These are phyloP conservation scores for Phytophthora cactorum DNA, from an alignment of 352 stramenopile genomes.

Conservation along the genomic window DNA sequence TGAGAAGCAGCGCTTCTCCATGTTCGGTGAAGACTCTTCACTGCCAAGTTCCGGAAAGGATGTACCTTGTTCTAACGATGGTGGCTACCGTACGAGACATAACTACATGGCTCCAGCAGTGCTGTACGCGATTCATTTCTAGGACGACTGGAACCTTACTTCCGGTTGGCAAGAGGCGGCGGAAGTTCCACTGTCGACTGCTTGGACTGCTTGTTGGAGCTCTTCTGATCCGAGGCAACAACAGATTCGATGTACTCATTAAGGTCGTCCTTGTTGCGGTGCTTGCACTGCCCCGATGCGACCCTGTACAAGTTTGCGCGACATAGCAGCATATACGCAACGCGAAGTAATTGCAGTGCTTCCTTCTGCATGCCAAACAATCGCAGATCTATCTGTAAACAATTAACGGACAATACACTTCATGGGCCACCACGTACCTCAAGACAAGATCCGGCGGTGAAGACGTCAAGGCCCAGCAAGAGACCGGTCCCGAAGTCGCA, in stretches of 20 bases:
- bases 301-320: slow-evolving; percentile 56
- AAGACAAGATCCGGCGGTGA: slow-evolving; percentile 44
- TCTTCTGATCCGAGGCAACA: slow-evolving; percentile 2
- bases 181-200: slow-evolving; percentile 21
- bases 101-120: too few species aligned
- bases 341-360: slow-evolving; percentile 47
- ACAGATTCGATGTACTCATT: slow-evolving; percentile 16
- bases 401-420: neutral
- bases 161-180: neutral
- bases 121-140: neutral
- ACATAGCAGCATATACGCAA: slow-evolving; percentile 58
- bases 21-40: too few species aligned
- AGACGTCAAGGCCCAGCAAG: slow-evolving; percentile 67
- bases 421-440: slow-evolving; percentile 35
- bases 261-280: slow-evolving; percentile 20
- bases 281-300: slow-evolving; percentile 41
- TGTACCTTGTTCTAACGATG: too few species aligned
- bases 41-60: too few species aligned
- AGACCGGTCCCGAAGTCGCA: slow-evolving; percentile 75
- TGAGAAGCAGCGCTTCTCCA: too few species aligned
- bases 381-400: neutral
- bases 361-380: slow-evolving; percentile 44
- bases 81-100: too few species aligned
- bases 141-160: neutral
- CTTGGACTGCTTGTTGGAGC: slow-evolving; percentile 1